These are phyloP conservation scores for Pythium monospermum DNA, from an alignment of 352 stramenopile genomes.

Conservation along the genomic window DNA sequence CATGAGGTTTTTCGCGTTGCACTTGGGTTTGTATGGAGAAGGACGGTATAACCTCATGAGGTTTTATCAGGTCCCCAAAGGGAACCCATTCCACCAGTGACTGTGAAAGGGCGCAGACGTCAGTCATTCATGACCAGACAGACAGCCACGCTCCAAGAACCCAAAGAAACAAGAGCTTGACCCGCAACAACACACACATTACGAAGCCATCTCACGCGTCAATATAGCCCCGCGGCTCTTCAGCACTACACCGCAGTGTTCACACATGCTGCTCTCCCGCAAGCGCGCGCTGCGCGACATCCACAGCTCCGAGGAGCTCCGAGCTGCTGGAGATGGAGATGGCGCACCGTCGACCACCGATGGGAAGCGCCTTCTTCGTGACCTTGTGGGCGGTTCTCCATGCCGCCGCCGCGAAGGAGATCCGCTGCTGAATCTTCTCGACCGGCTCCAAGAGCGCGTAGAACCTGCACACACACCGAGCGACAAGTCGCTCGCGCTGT, in stretches of 20 bases:
- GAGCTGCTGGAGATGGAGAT: slow-evolving; percentile 1
- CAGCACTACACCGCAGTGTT: not conserved
- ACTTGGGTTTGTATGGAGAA: not conserved
- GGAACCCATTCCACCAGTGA: not conserved
- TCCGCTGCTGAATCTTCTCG: slow-evolving; percentile 29
- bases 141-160: too few species aligned
- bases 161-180: too few species aligned
- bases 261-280: slow-evolving; percentile 41
- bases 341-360: slow-evolving; percentile 15
- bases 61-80: slow-evolving; percentile 13
- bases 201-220: not conserved
- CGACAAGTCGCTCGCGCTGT: slow-evolving; percentile 24
- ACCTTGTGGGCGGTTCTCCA: slow-evolving; percentile 31
- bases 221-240: not conserved
- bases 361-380: slow-evolving; percentile 36
- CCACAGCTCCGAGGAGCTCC: slow-evolving; percentile 18
- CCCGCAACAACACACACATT: too few species aligned
- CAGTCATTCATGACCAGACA: too few species aligned
- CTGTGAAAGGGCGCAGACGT: not conserved
- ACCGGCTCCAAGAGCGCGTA: slow-evolving; percentile 23
- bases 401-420: slow-evolving; percentile 4
- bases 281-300: slow-evolving; percentile 36
- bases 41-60: not conserved
- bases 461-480: not conserved
- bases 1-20: not conserved